Percentiles rank a stretch among this genome's conserved stretches.
These are phyloP conservation scores for Bathelium albidoporum DNA, from an alignment of 495 filamentous ascomycete genomes.

Conservation along the genomic window DNA sequence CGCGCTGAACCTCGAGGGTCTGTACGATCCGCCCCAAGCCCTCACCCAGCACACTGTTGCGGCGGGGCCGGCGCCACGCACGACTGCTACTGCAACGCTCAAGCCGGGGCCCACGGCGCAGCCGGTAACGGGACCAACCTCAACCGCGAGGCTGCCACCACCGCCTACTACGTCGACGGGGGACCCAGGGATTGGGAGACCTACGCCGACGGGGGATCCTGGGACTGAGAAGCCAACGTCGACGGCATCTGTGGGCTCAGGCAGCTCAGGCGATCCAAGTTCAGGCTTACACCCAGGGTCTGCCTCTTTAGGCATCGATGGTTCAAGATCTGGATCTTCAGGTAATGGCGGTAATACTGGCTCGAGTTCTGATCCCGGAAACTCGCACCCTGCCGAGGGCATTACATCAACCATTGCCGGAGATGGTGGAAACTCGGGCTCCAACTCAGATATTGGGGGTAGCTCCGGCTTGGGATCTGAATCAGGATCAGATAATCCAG, in stretches of 20 bases:
- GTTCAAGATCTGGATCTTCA: not conserved
- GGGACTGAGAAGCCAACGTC: not conserved
- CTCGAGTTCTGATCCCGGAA: not conserved
- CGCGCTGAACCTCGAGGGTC: slow-evolving; percentile 4
- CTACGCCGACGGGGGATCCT: not conserved
- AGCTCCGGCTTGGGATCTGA: not conserved
- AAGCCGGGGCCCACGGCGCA: not conserved
- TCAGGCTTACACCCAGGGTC: not conserved
- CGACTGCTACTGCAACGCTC: not conserved
- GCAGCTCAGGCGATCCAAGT: not conserved
- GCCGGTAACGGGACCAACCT: not conserved
- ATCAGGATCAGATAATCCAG: not conserved
- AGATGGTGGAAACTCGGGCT: not conserved
- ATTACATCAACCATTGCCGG: not conserved
- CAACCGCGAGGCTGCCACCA: no score
- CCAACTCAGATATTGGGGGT: not conserved
- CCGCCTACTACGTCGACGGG: no score
- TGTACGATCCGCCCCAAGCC: slow-evolving; percentile 10
- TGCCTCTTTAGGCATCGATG: not conserved
- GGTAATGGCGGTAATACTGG: not conserved
- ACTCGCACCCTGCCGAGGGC: not conserved
- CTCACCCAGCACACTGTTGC: not conserved
- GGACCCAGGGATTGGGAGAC: not conserved
- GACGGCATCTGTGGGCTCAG: not conserved
- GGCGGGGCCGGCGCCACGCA: not conserved